Evolutionary conservation across 2,329 filamentous ascomycete species (phyloP).

Genomic region (Diaporthe sp.): DNA sequence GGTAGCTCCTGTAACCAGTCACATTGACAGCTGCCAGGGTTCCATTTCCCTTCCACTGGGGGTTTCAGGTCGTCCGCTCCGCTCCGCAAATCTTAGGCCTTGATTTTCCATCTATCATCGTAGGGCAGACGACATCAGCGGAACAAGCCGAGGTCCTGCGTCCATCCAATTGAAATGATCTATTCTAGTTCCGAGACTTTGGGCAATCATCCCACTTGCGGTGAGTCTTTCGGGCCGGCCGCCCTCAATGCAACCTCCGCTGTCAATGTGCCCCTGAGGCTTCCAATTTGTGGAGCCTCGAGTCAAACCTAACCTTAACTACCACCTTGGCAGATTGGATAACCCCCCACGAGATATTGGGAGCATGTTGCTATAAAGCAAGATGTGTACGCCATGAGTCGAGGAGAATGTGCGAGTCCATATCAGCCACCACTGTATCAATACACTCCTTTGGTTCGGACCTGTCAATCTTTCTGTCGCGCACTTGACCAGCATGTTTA

Average conservation of each 20-base stretch:
- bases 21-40: neutral
- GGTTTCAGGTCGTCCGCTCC: slow-evolving; percentile 12
- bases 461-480: neutral
- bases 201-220: slow-evolving; percentile 1
- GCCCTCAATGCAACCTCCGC: neutral
- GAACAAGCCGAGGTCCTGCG: neutral
- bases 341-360: neutral
- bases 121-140: neutral
- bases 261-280: slow-evolving; percentile 8
- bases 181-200: neutral
- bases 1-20: neutral
- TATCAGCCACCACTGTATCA: neutral
- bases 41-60: neutral
- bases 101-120: slow-evolving; percentile 9
- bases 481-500: neutral
- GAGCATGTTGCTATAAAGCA: neutral
- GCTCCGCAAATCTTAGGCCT: slow-evolving; percentile 1
- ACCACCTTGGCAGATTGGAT: neutral
- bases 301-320: slow-evolving; percentile 8
- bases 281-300: neutral
- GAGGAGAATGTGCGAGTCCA: neutral
- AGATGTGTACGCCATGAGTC: neutral
- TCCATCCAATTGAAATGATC: neutral
- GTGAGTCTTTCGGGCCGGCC: slow-evolving; percentile 12
- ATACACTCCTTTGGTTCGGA: neutral